Percentiles rank a stretch among this genome's conserved stretches.
Conservation (phyloP, 1,139 yeast genomes). For the Debaryomyces coudertii region DNA sequence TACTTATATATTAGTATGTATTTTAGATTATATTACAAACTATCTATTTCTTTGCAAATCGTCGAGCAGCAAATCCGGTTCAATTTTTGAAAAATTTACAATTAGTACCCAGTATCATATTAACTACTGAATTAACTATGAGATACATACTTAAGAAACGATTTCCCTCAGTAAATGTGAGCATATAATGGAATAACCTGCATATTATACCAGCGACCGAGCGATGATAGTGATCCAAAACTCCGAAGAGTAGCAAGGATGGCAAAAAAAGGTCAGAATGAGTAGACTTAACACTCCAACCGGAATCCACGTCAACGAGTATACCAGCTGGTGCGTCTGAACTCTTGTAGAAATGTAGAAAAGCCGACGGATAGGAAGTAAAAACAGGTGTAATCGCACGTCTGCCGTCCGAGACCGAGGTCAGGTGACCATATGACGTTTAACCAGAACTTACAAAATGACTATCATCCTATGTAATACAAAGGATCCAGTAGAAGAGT, state of each 20-base stretch:
- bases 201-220: slow-evolving; percentile 14
- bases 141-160: neutral
- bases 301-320: no score
- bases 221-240: slow-evolving; percentile 11
- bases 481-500: neutral
- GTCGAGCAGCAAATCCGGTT: slow-evolving; percentile 10
- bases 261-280: neutral
- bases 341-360: neutral
- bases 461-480: neutral
- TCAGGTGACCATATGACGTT: slow-evolving; percentile 11
- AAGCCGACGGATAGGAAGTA: neutral
- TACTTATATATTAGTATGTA: slow-evolving; percentile 6
- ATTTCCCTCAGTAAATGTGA: slow-evolving; percentile 16
- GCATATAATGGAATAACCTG: neutral
- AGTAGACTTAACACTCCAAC: no score
- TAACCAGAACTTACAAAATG: neutral
- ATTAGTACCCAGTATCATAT: slow-evolving; percentile 7
- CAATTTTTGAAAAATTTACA: slow-evolving; percentile 11
- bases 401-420: slow-evolving; percentile 14
- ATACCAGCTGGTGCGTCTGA: no score
- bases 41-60: slow-evolving; percentile 6
- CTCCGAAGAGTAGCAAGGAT: slow-evolving; percentile 1
- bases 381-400: slow-evolving; percentile 12
- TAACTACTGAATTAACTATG: slow-evolving; percentile 9
- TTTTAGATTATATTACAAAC: neutral